A percentile compares a stretch with the other conserved stretches of the same genome.
These are phyloP conservation scores for Chrysophaeum taylorii DNA, from an alignment of 352 stramenopile species.

Conservation along the genomic window DNA sequence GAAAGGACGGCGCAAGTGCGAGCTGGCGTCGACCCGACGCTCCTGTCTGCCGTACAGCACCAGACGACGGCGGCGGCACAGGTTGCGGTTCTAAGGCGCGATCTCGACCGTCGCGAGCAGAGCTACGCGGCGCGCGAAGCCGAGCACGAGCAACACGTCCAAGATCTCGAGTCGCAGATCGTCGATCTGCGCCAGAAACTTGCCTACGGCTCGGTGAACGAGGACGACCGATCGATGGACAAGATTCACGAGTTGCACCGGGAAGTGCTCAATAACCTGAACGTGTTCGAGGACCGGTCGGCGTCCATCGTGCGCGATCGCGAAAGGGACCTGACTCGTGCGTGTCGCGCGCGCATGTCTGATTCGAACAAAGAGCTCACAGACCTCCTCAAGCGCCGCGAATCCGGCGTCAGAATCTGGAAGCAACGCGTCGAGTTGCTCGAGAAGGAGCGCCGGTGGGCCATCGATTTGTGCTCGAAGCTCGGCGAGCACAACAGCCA, in stretches of 20 bases:
- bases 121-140: background rate
- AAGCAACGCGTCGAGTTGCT: background rate
- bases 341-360: background rate
- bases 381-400: background rate
- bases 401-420: background rate
- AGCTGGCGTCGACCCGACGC: too few relatives aligned
- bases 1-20: too few relatives aligned
- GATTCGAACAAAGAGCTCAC: background rate
- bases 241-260: background rate
- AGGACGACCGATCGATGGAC: background rate
- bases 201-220: background rate
- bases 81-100: background rate
- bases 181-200: background rate
- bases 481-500: background rate
- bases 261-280: background rate
- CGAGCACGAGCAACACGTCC: background rate
- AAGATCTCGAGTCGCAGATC: background rate
- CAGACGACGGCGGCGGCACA: too few relatives aligned
- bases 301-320: background rate
- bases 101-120: background rate
- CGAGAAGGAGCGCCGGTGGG: background rate
- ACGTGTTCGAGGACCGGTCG: background rate
- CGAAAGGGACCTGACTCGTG: background rate
- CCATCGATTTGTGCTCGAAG: background rate
- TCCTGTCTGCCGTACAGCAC: too few relatives aligned